phyloP scores from a whole-genome alignment of 768 basidiomycete species.

The Mycena galopus region DNA sequence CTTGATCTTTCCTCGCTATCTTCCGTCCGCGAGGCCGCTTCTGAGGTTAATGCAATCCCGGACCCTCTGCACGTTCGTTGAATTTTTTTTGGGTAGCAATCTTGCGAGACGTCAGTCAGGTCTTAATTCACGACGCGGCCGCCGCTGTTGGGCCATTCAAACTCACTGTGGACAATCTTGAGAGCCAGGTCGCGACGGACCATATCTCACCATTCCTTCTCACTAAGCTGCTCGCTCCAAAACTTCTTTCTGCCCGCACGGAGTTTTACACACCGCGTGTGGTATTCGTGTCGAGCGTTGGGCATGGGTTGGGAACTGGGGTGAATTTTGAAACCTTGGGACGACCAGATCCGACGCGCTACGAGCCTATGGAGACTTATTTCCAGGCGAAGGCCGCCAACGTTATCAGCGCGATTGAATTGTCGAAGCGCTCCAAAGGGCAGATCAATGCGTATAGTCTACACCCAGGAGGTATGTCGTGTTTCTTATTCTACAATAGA shows the following conservation, averaged over 20 bases:
- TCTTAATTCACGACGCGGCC: constrained; percentile 19
- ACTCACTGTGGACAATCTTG: constrained; percentile 16
- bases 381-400: constrained; percentile 19
- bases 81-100: background rate
- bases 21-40: constrained; percentile 8
- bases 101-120: background rate
- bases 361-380: background rate
- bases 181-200: constrained; percentile 7
- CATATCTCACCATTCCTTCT: constrained; percentile 18
- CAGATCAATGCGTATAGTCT: constrained; percentile 19
- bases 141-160: constrained; percentile 9
- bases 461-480: constrained; percentile 15
- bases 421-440: constrained; percentile 10
- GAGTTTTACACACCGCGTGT: constrained; percentile 9
- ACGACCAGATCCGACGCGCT: background rate
- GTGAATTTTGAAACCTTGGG: constrained; percentile 9
- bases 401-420: constrained; percentile 20
- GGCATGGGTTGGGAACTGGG: background rate
- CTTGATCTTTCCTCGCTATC: constrained; percentile 15
- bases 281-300: constrained; percentile 6
- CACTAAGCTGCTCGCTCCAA: constrained; percentile 5
- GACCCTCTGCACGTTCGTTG: constrained; percentile 16
- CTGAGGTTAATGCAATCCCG: background rate
- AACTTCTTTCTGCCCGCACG: background rate
- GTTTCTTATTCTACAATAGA: too few relatives aligned